Evolutionary conservation across 2,329 filamentous ascomycete genomes (phyloP).

Genomic region (Volutella citrinella): DNA sequence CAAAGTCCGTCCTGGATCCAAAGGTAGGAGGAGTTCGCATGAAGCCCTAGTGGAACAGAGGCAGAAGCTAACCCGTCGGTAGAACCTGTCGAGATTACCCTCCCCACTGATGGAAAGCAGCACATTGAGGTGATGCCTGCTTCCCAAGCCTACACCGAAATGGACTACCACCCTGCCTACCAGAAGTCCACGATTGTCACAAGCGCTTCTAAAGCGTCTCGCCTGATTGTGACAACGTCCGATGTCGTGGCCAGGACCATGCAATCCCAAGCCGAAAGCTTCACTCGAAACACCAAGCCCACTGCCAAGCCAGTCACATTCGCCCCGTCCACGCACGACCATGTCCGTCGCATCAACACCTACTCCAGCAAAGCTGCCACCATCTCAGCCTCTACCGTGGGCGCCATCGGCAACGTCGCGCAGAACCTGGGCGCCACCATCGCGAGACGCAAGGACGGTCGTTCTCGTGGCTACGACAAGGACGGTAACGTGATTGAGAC

Average conservation of each 20-base stretch:
- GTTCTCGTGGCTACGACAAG: constrained; percentile 60
- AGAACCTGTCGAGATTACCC: constrained; percentile 76
- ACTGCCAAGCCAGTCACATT: constrained; percentile 82
- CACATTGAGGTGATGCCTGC: constrained; percentile 66
- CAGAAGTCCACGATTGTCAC: constrained; percentile 82
- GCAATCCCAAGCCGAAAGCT: constrained; percentile 73
- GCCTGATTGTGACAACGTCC: constrained; percentile 86
- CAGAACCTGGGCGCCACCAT: constrained; percentile 83
- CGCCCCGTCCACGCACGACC: constrained; percentile 76
- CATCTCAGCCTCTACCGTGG: constrained; percentile 81
- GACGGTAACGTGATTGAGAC: constrained; percentile 61
- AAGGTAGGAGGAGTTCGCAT: no score
- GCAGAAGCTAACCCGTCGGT: no score
- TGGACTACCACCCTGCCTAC: constrained; percentile 87
- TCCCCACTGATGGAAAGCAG: constrained; percentile 64
- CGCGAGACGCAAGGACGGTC: constrained; percentile 51
- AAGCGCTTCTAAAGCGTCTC: constrained; percentile 82
- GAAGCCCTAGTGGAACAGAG: no score
- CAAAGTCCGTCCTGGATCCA: constrained; percentile 78
- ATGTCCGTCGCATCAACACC: constrained; percentile 85
- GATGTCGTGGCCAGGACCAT: constrained; percentile 75
- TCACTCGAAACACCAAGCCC: constrained; percentile 77
- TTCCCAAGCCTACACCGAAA: constrained; percentile 68
- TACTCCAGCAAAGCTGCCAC: constrained; percentile 77
- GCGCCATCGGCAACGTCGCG: constrained; percentile 76